Evolutionary conservation across 768 basidiomycete species (phyloP), one percentile per base, ranked within the genome.

Genomic region (Termitomyces sp.): DNA sequence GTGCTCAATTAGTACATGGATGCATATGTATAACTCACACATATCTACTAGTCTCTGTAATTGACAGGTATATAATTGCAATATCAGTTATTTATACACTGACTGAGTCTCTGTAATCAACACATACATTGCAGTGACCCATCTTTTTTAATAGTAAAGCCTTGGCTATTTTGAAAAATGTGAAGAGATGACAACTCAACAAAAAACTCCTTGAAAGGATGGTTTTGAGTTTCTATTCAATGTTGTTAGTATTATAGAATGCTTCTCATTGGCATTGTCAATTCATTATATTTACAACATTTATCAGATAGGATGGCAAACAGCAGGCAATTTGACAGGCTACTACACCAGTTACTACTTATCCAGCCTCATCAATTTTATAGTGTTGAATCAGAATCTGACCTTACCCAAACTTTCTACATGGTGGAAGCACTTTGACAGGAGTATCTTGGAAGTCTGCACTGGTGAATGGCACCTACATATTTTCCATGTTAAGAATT

Each of bases 141-240:
- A 27, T 27, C 27, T 27, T 27, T 27, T 27, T 27, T 27, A 4
- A 27, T 27, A 27, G 27, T 27, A 27, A 27, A 27, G 27, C 27
- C 27, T 27, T 27, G 27, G 27, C 27, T 27, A 27, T 27, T 27
- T 27, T 27, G 27, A 27, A 27, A 27, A 3, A 27, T 27, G 27
- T 27, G 27, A 27, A 27, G 27, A 8, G 33, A 33, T 33, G 1
- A 33, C 77, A 78, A 46, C 69, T 79, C 4, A 71, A 81, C 11
- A 81, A 83, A 61, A 64, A 76, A n/a, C 67, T 83, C 18, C 66
- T 82, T 0, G 71, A 71, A 0, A 72, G 69, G 54, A 82, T 82
- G 79, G 79, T 75, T 8, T 73, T 73, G n/a, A 67, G 76, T 22
- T 71, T 82, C 11, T 64, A 61, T 34, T 46, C 30, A 41, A 30